Base-by-base conservation (phyloP, 225 moss, liverwort and hornwort genomes). In the Ulota crispa region DNA sequence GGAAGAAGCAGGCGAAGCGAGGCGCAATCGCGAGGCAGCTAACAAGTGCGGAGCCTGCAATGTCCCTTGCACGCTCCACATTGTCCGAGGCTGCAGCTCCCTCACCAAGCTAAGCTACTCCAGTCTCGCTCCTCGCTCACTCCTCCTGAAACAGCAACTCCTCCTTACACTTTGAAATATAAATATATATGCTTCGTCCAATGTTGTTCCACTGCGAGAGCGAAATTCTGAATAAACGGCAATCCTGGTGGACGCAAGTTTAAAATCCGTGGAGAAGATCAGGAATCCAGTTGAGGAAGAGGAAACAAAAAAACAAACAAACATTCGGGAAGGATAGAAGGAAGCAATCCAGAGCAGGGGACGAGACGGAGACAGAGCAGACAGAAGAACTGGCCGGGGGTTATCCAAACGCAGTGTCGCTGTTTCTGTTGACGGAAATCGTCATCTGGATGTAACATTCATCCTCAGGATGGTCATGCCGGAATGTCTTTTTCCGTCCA, bases 1-100 rank as follows among this genome's bases (percentile, higher is more conserved):
- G 7, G 53, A 71, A 3, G 70, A 72, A 61, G 61, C 32, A 20
- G 77, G 39, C 4, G 88, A 55, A n/a, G 86, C 73, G 64, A 86
- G 88, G 24, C 80, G 88, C 70, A 91, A 83, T 70, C 88, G 84
- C 9, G 84, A 27, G 21, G 84, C 84, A 75, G 83, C 86, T 65
- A 84, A 82, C 64, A 86, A 75, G 73, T 88, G 86, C 55, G 90
- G 88, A 84, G 88, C 88, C 80, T 88, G 90, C 88, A 90, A 73
- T 21, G 86, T 76, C 59, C 88, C 90, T 53, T 80, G 88, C 80
- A 79, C 78, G 54, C 90, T 72, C 90, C 86, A 91, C 90, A 91
- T 91, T 83, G 82, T 82, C 59, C 71, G 41, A 61, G 21, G 59
- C 69, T 72, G 74, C 70, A 70, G 26, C 32, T 60, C 43, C 32